These are phyloP conservation scores for Porphyridium purpureum DNA, from an alignment of 23 red algal genomes.

Conservation along the genomic window DNA sequence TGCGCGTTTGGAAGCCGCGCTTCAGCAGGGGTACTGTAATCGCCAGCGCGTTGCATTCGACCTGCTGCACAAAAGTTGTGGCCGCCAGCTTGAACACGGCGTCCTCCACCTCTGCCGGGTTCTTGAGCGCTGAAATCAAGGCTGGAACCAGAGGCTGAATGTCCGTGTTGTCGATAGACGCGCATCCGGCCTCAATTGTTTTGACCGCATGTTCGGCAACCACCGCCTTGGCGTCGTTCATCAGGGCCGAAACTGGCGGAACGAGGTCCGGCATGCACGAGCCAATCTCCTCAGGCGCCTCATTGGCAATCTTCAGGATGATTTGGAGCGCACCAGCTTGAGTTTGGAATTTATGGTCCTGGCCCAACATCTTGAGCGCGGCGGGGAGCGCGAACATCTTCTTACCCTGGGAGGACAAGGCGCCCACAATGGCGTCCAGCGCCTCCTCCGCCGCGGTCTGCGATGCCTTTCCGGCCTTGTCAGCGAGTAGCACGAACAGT, in stretches of 20 bases:
- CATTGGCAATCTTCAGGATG: slow-evolving; percentile 31
- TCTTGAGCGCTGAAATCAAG: slow-evolving; percentile 41
- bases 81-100: slow-evolving; percentile 55
- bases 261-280: slow-evolving; percentile 57
- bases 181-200: slow-evolving; percentile 36
- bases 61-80: slow-evolving; percentile 58
- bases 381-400: slow-evolving; percentile 21
- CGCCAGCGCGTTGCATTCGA: slow-evolving; percentile 64
- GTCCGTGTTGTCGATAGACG: slow-evolving; percentile 58
- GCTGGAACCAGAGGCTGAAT: slow-evolving; percentile 54
- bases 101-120: slow-evolving; percentile 44
- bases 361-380: slow-evolving; percentile 27
- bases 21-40: slow-evolving; percentile 65
- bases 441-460: slow-evolving; percentile 17
- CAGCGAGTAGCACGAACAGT: slow-evolving; percentile 33
- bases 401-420: slow-evolving; percentile 30
- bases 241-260: slow-evolving; percentile 33
- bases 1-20: slow-evolving; percentile 57
- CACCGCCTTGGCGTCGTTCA: slow-evolving; percentile 48
- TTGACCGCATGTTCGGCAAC: slow-evolving; percentile 17
- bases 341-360: slow-evolving; percentile 54
- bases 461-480: slow-evolving; percentile 41
- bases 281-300: slow-evolving; percentile 63
- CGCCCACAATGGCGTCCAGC: slow-evolving; percentile 13
- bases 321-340: slow-evolving; percentile 40